These are phyloP conservation scores for Entophlyctis luteolus DNA, from an alignment of 192 early-diverging fungal species.

Conservation along the genomic window DNA sequence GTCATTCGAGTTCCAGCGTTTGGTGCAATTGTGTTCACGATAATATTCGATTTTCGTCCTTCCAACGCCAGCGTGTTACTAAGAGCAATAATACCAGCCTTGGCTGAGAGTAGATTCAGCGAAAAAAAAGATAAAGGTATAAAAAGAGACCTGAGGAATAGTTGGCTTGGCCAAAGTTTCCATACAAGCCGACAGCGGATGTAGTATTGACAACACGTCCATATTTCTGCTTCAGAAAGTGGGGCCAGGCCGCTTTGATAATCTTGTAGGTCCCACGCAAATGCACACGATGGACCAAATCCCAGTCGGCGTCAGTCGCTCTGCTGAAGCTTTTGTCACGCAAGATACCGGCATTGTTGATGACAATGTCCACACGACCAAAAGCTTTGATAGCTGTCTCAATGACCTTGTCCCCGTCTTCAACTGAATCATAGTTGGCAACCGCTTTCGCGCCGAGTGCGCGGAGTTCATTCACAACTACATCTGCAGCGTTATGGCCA, in stretches of 20 bases:
- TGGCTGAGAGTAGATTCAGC: conserved; percentile 53
- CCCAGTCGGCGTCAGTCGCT: conserved; percentile 92
- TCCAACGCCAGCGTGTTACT: conserved; percentile 90
- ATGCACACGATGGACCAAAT: conserved; percentile 85
- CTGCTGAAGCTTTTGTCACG: conserved; percentile 90
- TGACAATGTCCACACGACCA: conserved; percentile 65
- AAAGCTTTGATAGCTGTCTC: conserved; percentile 84
- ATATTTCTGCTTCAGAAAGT: conserved; percentile 89
- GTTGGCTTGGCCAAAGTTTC: conserved; percentile 88
- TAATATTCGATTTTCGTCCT: conserved; percentile 86
- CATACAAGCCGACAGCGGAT: conserved; percentile 91
- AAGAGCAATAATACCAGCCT: conserved; percentile 85
- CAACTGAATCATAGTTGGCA: conserved; percentile 86
- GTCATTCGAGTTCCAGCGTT: conserved; percentile 97
- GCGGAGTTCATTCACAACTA: conserved; percentile 80
- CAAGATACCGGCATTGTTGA: conserved; percentile 98
- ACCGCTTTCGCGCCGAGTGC: conserved; percentile 83
- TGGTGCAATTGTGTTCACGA: conserved; percentile 92
- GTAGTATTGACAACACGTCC: conserved; percentile 94
- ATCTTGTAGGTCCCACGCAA: conserved; percentile 92
- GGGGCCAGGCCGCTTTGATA: conserved; percentile 91
- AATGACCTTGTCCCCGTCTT: conserved; percentile 91
- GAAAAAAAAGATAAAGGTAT: not conserved
- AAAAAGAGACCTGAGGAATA: conserved; percentile 61
- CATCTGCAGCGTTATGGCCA: conserved; percentile 51